Conservation (phyloP, 257 asterid genomes). For the Hygrophila difformis region DNA sequence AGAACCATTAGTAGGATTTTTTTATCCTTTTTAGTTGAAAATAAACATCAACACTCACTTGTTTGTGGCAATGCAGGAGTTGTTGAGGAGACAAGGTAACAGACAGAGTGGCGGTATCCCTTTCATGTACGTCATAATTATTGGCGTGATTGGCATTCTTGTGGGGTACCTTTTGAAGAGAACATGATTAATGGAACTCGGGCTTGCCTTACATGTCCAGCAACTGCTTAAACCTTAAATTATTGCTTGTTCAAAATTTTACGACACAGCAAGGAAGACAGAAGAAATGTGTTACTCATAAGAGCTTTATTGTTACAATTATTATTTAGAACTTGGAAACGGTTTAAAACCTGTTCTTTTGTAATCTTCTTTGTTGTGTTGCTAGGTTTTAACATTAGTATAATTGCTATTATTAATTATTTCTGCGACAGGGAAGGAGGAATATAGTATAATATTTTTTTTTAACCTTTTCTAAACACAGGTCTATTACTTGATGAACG, state of each 20-base stretch:
- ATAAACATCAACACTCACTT: too few species aligned
- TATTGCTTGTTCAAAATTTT: constrained; percentile 20
- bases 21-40: too few species aligned
- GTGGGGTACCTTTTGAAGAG: constrained; percentile 82
- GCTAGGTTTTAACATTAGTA: constrained; percentile 19
- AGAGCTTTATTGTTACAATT: constrained; percentile 31
- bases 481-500: too few species aligned
- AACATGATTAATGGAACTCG: constrained; percentile 24
- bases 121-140: constrained; percentile 53
- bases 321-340: constrained; percentile 28
- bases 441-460: too few species aligned
- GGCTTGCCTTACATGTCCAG: constrained; percentile 3
- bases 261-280: too few species aligned
- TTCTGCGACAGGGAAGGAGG: too few species aligned
- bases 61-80: constrained; percentile 58
- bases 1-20: too few species aligned
- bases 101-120: constrained; percentile 58
- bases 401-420: too few species aligned
- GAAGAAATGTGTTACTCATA: constrained; percentile 27
- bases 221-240: constrained; percentile 15
- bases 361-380: constrained; percentile 38
- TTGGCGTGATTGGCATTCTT: constrained; percentile 68
- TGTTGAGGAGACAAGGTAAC: constrained; percentile 59
- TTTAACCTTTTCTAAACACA: too few species aligned
- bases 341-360: constrained; percentile 25